A percentile compares a stretch with the other conserved stretches of the same genome.
These are phyloP conservation scores for Pythium utonaiense DNA, from an alignment of 352 stramenopile genomes.

Conservation along the genomic window DNA sequence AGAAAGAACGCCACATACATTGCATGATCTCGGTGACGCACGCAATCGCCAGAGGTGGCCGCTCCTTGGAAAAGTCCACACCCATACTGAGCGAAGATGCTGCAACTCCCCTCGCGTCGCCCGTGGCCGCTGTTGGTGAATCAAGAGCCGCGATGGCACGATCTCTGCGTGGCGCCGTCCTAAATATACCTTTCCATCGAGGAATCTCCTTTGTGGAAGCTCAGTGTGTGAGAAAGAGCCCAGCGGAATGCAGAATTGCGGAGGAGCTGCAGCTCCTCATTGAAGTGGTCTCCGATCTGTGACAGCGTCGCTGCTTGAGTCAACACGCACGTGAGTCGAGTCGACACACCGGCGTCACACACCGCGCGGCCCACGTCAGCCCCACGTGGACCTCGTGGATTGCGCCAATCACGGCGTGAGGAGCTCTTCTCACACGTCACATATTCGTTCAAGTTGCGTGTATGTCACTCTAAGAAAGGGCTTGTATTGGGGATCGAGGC, in stretches of 20 bases:
- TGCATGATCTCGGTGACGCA: conserved; percentile 57
- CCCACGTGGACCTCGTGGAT: conserved; percentile 1
- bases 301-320: not conserved
- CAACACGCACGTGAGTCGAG: conserved; percentile 1
- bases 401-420: conserved; percentile 13
- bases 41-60: conserved; percentile 35
- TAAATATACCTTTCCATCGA: too few relatives aligned
- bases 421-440: conserved; percentile 11
- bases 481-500: conserved; percentile 4
- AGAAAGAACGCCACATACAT: conserved; percentile 24
- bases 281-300: not conserved
- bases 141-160: too few relatives aligned
- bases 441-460: conserved; percentile 7
- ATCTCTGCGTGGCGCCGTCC: too few relatives aligned
- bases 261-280: not conserved
- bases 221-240: too few relatives aligned
- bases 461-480: conserved; percentile 18
- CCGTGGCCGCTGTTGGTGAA: too few relatives aligned
- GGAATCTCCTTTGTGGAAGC: too few relatives aligned
- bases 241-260: not conserved
- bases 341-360: conserved; percentile 5
- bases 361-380: not conserved
- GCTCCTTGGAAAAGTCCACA: conserved; percentile 30
- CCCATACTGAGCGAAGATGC: conserved; percentile 27
- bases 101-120: too few relatives aligned